Evolutionary conservation across 345 rosid species (phyloP), one percentile per base, ranked within the genome.

Genomic region (Populus euphratica): DNA sequence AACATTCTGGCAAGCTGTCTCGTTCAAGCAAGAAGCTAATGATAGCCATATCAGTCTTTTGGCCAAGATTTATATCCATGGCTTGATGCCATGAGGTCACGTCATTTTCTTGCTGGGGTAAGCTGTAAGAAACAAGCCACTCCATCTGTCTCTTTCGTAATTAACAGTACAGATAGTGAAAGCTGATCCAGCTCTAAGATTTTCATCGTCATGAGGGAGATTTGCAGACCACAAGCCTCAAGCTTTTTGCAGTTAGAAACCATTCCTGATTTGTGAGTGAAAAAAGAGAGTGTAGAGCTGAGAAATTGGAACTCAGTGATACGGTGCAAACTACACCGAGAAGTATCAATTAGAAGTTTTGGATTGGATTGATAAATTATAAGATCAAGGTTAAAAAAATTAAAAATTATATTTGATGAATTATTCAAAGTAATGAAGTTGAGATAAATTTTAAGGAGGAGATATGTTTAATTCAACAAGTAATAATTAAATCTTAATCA

Each of bases 1-100:
- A 72, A 17, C 44, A 1, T 71, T 75, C 41, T 68, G 82, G 78
- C 81, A 49, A 81, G n/a, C 70, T n/a, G 75, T 83, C 85, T 74
- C 27, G 14, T 79, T 83, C 78, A 77, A 31, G 41, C 39, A 27
- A 68, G 27, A 79, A 68, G 25, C 78, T 38, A 70, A 75, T 80
- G 27, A 70, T 38, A 65, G 29, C 29, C 41, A 70, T 67, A 64
- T 39, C 27, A 69, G 8, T 79, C 21, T 68, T 72, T 23, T 41
- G 36, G 72, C 31, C 2, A 70, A 11, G 29, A 13, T 33, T 35
- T 41, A 59, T 64, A 52, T 25, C 68, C 56, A 10, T 65, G 35
- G 27, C 21, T 20, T 61, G 65, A 23, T 39, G 16, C 31, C 33
- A 35, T 35, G 5, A 39, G 33, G 52, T 18, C 68, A 67, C 79